Percentiles rank a stretch among this genome's conserved stretches.
These are phyloP conservation scores for Schizonepeta tenuifolia DNA, from an alignment of 257 asterid genomes.

Conservation along the genomic window DNA sequence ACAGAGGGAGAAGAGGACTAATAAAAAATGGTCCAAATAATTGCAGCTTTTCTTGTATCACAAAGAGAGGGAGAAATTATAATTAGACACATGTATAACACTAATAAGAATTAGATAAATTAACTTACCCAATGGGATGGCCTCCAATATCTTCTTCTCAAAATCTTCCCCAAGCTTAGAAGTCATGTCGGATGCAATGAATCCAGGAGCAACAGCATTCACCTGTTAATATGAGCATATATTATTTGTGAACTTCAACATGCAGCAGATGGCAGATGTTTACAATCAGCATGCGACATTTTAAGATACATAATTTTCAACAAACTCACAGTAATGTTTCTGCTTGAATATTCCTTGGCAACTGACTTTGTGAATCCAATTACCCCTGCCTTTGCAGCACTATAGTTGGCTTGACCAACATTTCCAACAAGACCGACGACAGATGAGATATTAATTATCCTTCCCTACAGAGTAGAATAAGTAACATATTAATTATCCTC, in stretches of 20 bases:
- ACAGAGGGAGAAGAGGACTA: not conserved
- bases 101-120: conserved; percentile 6
- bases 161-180: conserved; percentile 75
- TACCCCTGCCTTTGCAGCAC: conserved; percentile 99
- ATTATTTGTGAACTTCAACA: conserved; percentile 18
- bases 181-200: conserved; percentile 94
- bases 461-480: conserved; percentile 65
- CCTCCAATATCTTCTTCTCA: conserved; percentile 78
- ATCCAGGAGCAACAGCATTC: conserved; percentile 97
- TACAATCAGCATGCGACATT: not conserved
- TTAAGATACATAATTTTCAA: not conserved
- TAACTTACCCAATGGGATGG: conserved; percentile 80
- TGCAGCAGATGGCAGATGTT: conserved; percentile 14
- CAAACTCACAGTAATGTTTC: conserved; percentile 74
- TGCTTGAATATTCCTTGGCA: conserved; percentile 95
- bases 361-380: conserved; percentile 92
- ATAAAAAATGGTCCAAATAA: not conserved
- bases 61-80: conserved; percentile 12
- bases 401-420: conserved; percentile 93
- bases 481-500: conserved; percentile 67
- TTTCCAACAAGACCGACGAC: conserved; percentile 97
- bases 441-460: conserved; percentile 89
- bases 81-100: not conserved
- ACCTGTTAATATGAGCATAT: conserved; percentile 51
- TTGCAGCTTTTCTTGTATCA: not conserved